phyloP scores from a whole-genome alignment of 352 stramenopile species.

The Bremia lactucae region DNA sequence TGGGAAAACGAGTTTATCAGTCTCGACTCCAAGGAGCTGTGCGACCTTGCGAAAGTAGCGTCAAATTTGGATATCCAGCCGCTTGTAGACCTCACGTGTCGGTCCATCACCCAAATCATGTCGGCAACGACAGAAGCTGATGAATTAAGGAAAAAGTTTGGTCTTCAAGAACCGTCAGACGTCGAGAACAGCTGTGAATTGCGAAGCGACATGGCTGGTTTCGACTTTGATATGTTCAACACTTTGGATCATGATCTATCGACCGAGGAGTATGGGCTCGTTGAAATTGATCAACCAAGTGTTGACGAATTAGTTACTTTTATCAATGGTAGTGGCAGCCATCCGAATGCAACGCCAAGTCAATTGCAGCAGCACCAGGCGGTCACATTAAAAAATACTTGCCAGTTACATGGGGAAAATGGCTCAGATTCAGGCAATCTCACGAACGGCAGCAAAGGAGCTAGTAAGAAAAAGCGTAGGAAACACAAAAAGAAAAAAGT shows the following conservation, averaged over 20 bases:
- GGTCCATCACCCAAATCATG: constrained; percentile 79
- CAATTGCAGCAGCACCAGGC: constrained; percentile 18
- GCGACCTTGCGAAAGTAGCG: constrained; percentile 68
- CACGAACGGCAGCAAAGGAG: constrained; percentile 9
- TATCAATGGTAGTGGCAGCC: constrained; percentile 49
- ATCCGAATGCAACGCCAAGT: constrained; percentile 11
- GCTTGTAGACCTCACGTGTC: constrained; percentile 68
- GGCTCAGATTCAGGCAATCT: constrained; percentile 17
- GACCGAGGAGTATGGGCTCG: constrained; percentile 66
- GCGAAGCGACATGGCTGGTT: constrained; percentile 45
- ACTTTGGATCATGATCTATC: constrained; percentile 64
- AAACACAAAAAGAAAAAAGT: constrained; percentile 71
- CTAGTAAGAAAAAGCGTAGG: constrained; percentile 57
- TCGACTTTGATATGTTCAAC: constrained; percentile 77
- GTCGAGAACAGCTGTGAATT: constrained; percentile 44
- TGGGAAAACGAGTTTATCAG: constrained; percentile 65
- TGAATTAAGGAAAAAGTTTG: constrained; percentile 70
- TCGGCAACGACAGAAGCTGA: constrained; percentile 65
- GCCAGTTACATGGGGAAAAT: constrained; percentile 18
- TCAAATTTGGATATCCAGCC: constrained; percentile 77
- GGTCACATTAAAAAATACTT: constrained; percentile 15
- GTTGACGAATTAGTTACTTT: constrained; percentile 75
- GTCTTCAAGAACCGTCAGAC: constrained; percentile 37
- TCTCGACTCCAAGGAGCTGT: constrained; percentile 68
- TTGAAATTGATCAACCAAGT: constrained; percentile 75